phyloP scores from a whole-genome alignment of 352 stramenopile genomes.

The Pythium rhizo-oryzae region DNA sequence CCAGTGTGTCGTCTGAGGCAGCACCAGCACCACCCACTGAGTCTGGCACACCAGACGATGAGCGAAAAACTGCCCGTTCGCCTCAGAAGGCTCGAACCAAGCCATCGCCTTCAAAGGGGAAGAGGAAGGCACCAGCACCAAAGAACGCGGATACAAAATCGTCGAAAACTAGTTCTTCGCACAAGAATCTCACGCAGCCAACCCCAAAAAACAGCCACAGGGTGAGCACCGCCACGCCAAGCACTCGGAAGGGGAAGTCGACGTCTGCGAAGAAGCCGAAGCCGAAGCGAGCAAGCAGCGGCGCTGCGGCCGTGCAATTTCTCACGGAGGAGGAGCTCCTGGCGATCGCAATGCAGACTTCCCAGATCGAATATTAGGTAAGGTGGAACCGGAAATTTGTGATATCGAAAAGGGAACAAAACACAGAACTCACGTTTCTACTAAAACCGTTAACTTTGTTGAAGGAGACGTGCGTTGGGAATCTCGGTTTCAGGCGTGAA shows the following conservation, averaged over 20 bases:
- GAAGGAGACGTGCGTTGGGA: background rate
- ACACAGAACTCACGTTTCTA: constrained; percentile 2
- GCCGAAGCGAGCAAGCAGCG: constrained; percentile 25
- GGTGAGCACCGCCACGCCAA: background rate
- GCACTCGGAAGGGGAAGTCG: constrained; percentile 5
- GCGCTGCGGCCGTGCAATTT: background rate
- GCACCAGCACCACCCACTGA: background rate
- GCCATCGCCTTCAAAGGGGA: constrained; percentile 9
- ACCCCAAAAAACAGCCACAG: background rate
- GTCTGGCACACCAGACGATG: background rate
- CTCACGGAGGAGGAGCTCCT: constrained; percentile 34
- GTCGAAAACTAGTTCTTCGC: background rate
- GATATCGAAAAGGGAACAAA: background rate
- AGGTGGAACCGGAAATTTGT: background rate
- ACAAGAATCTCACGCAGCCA: background rate
- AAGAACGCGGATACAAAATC: background rate
- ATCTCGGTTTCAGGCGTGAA: background rate
- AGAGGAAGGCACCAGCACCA: constrained; percentile 5
- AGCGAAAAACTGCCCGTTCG: background rate
- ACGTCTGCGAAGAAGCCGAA: constrained; percentile 25
- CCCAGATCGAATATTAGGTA: constrained; percentile 34
- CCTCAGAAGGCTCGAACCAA: constrained; percentile 9
- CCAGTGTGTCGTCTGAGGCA: background rate
- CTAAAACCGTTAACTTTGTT: constrained; percentile 33
- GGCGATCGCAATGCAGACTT: constrained; percentile 30